phyloP scores from a whole-genome alignment of 1,139 yeast species.

The Yamadazyma triangularis region DNA sequence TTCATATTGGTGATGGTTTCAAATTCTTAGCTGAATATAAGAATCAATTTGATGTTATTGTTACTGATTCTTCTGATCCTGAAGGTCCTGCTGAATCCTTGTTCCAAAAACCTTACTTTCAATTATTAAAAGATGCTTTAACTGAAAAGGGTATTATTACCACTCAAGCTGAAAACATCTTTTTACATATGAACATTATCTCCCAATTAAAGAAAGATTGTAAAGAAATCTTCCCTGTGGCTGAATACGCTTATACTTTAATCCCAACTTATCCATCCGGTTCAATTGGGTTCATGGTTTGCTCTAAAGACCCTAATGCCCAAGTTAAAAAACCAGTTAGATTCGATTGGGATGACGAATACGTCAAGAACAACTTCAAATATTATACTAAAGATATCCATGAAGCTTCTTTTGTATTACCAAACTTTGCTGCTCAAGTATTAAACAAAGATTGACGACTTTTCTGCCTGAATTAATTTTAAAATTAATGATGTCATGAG shows the following conservation, averaged over 20 bases:
- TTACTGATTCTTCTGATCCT: conserved; percentile 94
- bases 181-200: conserved; percentile 81
- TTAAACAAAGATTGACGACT: conserved; percentile 21
- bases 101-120: conserved; percentile 83
- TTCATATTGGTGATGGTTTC: conserved; percentile 89
- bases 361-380: conserved; percentile 61
- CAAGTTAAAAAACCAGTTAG: conserved; percentile 67
- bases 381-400: conserved; percentile 81
- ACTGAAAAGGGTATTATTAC: conserved; percentile 86
- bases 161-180: conserved; percentile 88
- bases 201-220: conserved; percentile 73
- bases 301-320: conserved; percentile 66
- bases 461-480: conserved; percentile 4
- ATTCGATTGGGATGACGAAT: conserved; percentile 52
- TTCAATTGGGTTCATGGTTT: conserved; percentile 91
- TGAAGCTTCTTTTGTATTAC: conserved; percentile 80
- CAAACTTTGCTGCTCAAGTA: conserved; percentile 69
- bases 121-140: conserved; percentile 72
- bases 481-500: not conserved
- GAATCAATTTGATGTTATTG: conserved; percentile 77
- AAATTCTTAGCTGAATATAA: conserved; percentile 74
- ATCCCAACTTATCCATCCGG: conserved; percentile 95
- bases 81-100: conserved; percentile 94
- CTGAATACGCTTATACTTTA: conserved; percentile 81
- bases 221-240: conserved; percentile 77